phyloP scores from a whole-genome alignment of 2,329 filamentous ascomycete species.

The Fusarium lyarnte region DNA sequence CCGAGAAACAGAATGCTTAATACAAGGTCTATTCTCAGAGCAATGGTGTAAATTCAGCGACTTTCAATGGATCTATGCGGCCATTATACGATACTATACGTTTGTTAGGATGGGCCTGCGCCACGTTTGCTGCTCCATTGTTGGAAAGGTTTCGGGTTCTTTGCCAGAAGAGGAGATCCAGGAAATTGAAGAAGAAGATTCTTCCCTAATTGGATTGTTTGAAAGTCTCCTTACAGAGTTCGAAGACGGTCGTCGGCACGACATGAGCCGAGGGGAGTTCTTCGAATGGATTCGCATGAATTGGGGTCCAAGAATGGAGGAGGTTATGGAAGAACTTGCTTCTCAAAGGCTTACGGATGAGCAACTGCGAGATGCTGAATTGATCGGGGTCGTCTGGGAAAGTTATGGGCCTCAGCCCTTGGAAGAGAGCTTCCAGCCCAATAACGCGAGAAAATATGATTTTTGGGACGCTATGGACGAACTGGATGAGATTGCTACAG shows the following conservation, averaged over 20 bases:
- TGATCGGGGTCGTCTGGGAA: rapidly evolving
- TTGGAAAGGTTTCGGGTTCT: rapidly evolving
- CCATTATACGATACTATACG: background rate
- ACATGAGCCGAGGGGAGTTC: rapidly evolving
- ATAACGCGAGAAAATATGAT: too few relatives aligned
- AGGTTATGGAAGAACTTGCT: rapidly evolving
- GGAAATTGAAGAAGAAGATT: background rate
- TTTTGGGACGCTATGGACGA: background rate
- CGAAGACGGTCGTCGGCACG: rapidly evolving
- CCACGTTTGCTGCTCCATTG: background rate
- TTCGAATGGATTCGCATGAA: rapidly evolving
- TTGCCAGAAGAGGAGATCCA: rapidly evolving
- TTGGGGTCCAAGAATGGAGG: background rate
- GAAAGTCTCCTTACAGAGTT: rapidly evolving
- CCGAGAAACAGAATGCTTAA: too few relatives aligned
- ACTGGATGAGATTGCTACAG: rapidly evolving
- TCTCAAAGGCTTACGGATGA: rapidly evolving
- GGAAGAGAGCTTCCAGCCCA: too few relatives aligned
- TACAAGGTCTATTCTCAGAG: rapidly evolving
- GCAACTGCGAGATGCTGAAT: rapidly evolving
- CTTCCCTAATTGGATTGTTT: rapidly evolving
- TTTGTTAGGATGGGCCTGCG: rapidly evolving
- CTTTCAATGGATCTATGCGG: background rate
- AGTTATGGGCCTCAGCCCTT: background rate
- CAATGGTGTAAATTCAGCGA: rapidly evolving